These are phyloP conservation scores for Magnolia officinalis DNA, from an alignment of 164 flowering plant species.

Conservation along the genomic window DNA sequence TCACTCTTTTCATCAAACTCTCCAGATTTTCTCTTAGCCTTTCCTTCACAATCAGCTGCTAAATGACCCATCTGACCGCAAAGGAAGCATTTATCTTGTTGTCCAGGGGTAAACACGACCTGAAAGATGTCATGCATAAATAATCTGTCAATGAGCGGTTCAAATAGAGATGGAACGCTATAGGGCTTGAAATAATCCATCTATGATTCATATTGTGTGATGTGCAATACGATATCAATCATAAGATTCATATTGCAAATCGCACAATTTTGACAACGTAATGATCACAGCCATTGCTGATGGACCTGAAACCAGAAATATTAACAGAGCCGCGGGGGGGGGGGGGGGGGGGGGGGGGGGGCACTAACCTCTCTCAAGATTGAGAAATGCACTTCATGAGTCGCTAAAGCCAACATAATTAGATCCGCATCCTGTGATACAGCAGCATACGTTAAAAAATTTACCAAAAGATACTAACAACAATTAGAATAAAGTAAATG, in stretches of 20 bases:
- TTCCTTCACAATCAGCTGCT: conserved; percentile 94
- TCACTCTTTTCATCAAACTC: conserved; percentile 95
- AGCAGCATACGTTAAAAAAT: background rate
- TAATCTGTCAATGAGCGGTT: background rate
- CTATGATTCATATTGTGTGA: too few species aligned
- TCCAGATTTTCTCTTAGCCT: conserved; percentile 84
- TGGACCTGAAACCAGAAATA: too few species aligned
- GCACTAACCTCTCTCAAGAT: conserved; percentile 78
- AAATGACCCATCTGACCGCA: conserved; percentile 98
- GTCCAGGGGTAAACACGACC: conserved; percentile 92
- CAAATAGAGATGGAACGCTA: background rate
- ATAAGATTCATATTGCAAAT: too few species aligned
- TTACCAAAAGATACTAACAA: background rate
- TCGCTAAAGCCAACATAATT: conserved; percentile 93
- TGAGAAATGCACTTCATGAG: conserved; percentile 96
- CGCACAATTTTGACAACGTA: too few species aligned
- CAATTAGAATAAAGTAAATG: background rate
- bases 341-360: too few species aligned
- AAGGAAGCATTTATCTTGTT: conserved; percentile 90
- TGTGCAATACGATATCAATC: too few species aligned
- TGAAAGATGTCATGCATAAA: conserved; percentile 22
- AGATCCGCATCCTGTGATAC: conserved; percentile 85
- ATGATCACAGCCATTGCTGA: too few species aligned
- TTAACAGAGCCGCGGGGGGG: too few species aligned
- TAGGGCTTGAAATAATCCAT: background rate